These are phyloP conservation scores for Colletotrichum neosansevieriae DNA, from an alignment of 2,329 filamentous ascomycete genomes.

Conservation along the genomic window DNA sequence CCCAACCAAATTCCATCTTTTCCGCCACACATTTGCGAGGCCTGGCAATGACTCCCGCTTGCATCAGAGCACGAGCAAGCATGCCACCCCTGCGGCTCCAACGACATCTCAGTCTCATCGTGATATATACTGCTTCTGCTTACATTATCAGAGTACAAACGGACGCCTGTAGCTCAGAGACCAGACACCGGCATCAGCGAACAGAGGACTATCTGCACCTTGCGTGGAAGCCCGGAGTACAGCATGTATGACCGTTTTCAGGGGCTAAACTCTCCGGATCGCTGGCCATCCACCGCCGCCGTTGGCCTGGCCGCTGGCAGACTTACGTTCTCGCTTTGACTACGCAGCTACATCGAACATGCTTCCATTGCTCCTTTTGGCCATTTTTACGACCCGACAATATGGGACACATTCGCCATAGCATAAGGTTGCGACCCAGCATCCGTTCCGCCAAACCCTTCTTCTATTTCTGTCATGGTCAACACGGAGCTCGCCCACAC, in stretches of 20 bases:
- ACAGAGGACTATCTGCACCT: too few relatives aligned
- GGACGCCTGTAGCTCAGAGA: not conserved
- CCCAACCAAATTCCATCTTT: too few relatives aligned
- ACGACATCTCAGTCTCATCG: slow-evolving; percentile 20
- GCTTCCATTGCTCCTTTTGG: slow-evolving; percentile 32
- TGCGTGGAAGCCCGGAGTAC: slow-evolving; percentile 8
- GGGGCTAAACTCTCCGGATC: slow-evolving; percentile 34
- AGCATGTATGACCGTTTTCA: slow-evolving; percentile 20
- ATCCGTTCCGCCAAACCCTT: not conserved
- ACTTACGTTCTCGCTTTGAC: slow-evolving; percentile 34
- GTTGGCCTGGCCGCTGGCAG: not conserved
- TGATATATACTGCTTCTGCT: slow-evolving; percentile 18
- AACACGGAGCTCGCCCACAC: slow-evolving; percentile 14
- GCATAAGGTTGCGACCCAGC: slow-evolving; percentile 25
- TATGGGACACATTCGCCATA: slow-evolving; percentile 23
- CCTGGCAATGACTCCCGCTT: slow-evolving; percentile 1
- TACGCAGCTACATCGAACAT: slow-evolving; percentile 24
- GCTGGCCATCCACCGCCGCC: not conserved
- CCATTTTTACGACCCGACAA: slow-evolving; percentile 29
- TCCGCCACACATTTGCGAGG: slow-evolving; percentile 3
- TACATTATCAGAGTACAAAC: not conserved
- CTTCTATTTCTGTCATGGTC: slow-evolving; percentile 24
- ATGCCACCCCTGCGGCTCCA: slow-evolving; percentile 8
- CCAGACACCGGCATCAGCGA: too few relatives aligned
- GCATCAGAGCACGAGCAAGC: slow-evolving; percentile 18